Percentiles rank a stretch among this genome's conserved stretches.
Evolutionary conservation across 169 alveolate species (phyloP).

Genomic region (Amoebophrya sp.): DNA sequence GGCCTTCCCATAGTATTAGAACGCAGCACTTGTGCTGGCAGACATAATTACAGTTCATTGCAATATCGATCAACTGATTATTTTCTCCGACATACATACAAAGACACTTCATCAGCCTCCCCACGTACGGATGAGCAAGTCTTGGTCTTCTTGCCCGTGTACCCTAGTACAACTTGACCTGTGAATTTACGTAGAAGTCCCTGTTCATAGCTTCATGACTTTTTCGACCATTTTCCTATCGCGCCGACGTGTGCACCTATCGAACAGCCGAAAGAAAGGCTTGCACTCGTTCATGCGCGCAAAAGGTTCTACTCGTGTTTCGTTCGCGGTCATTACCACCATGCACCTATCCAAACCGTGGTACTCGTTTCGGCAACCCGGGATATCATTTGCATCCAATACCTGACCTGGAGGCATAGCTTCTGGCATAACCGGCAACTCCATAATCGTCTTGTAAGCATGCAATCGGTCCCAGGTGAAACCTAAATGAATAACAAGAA

Average conservation of each 20-base stretch:
- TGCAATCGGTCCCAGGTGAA: constrained; percentile 11
- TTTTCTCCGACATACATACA: too few species aligned
- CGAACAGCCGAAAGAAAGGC: background rate
- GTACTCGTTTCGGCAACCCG: background rate
- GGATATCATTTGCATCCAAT: background rate
- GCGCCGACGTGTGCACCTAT: background rate
- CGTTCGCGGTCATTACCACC: background rate
- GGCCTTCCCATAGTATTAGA: background rate
- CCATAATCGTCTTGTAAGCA: constrained; percentile 1
- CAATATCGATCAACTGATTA: too few species aligned
- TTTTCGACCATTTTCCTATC: background rate
- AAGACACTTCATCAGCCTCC: too few species aligned
- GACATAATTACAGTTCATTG: too few species aligned
- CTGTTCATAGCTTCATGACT: too few species aligned
- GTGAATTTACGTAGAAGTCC: too few species aligned
- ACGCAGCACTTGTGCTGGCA: too few species aligned
- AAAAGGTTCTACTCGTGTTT: background rate
- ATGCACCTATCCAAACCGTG: background rate
- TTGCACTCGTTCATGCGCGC: constrained; percentile 13
- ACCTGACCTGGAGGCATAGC: background rate
- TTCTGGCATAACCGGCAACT: background rate
- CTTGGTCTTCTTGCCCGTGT: too few species aligned
- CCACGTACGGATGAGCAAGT: too few species aligned
- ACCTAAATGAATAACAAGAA: background rate
- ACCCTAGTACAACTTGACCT: too few species aligned